These are phyloP conservation scores for Malassezia slooffiae DNA, from an alignment of 1,284 basidiomycete species.

Conservation along the genomic window DNA sequence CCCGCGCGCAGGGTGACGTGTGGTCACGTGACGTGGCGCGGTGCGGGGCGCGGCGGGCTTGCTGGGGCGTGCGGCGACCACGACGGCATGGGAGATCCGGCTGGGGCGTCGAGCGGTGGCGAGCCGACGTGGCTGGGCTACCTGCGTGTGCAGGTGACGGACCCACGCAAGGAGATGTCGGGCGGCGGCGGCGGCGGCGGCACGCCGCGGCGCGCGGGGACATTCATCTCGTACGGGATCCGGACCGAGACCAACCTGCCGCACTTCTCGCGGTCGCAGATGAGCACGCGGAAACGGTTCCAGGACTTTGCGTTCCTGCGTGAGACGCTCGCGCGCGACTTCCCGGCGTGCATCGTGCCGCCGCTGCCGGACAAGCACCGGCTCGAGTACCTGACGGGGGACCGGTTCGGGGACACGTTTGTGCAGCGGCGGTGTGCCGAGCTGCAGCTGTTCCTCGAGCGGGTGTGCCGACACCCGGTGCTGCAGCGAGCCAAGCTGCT, in stretches of 20 bases:
- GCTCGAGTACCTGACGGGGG: slow-evolving; percentile 82
- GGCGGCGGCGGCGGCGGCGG: slow-evolving; percentile 12
- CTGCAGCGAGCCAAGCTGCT: slow-evolving; percentile 81
- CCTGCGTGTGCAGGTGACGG: slow-evolving; percentile 61
- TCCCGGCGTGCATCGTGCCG: slow-evolving; percentile 90
- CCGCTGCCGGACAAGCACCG: slow-evolving; percentile 93
- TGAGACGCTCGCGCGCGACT: slow-evolving; percentile 77
- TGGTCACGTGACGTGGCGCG: too few relatives aligned
- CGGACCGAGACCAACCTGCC: slow-evolving; percentile 73
- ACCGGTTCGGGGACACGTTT: slow-evolving; percentile 91
- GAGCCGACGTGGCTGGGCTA: slow-evolving; percentile 33
- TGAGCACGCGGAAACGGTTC: slow-evolving; percentile 69
- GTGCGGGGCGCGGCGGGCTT: too few relatives aligned
- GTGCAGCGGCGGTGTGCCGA: slow-evolving; percentile 81
- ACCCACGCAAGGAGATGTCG: slow-evolving; percentile 70
- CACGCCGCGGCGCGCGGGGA: slow-evolving; percentile 56
- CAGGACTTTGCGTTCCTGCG: slow-evolving; percentile 93
- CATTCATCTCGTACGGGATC: slow-evolving; percentile 88
- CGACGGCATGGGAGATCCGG: too few relatives aligned
- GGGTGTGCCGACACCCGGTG: slow-evolving; percentile 80
- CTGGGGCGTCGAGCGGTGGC: too few relatives aligned
- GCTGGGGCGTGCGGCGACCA: too few relatives aligned
- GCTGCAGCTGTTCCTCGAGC: slow-evolving; percentile 86
- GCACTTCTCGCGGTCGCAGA: slow-evolving; percentile 58
- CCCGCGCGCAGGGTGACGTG: too few relatives aligned